A percentile compares a stretch with the other conserved stretches of the same genome.
phyloP scores from a whole-genome alignment of 164 flowering plant genomes.

The Litsea cubeba region DNA sequence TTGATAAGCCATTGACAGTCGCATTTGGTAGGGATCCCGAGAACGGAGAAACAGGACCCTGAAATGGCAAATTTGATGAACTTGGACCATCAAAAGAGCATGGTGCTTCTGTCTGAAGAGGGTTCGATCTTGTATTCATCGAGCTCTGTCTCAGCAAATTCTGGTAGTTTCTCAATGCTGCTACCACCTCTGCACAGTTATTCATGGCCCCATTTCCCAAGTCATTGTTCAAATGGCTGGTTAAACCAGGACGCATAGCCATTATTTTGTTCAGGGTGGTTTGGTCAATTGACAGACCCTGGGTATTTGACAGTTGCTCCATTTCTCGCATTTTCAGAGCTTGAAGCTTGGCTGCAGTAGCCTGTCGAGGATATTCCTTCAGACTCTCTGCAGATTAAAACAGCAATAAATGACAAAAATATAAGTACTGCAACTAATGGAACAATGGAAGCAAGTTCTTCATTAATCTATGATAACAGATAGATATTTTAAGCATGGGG shows the following conservation, averaged over 20 bases:
- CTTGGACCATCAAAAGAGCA: constrained; percentile 12
- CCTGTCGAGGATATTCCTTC: constrained; percentile 67
- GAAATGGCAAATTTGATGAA: constrained; percentile 30
- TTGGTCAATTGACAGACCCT: constrained; percentile 57
- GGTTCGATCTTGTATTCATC: constrained; percentile 36
- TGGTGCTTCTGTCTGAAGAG: constrained; percentile 47
- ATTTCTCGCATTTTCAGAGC: constrained; percentile 64
- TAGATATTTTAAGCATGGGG: too few relatives aligned
- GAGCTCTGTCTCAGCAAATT: constrained; percentile 63
- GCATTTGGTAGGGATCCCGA: constrained; percentile 39
- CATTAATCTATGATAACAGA: too few relatives aligned
- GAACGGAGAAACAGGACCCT: constrained; percentile 31
- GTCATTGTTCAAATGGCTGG: constrained; percentile 37
- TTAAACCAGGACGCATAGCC: constrained; percentile 59
- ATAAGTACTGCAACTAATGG: not conserved
- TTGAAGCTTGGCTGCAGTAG: constrained; percentile 42
- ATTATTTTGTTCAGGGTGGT: constrained; percentile 52
- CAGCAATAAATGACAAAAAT: not conserved
- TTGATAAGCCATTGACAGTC: constrained; percentile 41
- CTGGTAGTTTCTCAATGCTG: constrained; percentile 63
- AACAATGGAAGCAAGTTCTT: too few relatives aligned
- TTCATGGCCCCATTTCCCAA: constrained; percentile 40
- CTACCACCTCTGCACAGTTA: constrained; percentile 54
- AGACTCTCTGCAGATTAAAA: constrained; percentile 63
- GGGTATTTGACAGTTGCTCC: constrained; percentile 53